phyloP scores from a whole-genome alignment of 139 green algal genomes.

The Auxenochlorella pyrenoidosa region DNA sequence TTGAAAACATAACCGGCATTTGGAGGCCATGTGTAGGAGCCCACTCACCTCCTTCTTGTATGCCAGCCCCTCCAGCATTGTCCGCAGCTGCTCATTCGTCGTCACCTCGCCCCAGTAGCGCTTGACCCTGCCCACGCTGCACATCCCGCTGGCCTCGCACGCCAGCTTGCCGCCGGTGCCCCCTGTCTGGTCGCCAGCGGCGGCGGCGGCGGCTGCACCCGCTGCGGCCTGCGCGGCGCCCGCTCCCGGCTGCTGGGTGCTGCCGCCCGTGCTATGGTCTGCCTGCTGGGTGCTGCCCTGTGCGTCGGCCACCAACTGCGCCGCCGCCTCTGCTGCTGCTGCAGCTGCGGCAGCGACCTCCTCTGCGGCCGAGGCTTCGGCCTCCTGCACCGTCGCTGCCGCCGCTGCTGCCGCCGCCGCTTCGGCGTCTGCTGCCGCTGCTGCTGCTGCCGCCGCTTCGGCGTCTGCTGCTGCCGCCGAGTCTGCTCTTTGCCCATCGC shows the following conservation, averaged over 20 bases:
- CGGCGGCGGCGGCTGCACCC: not conserved
- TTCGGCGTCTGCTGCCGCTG: too few relatives aligned
- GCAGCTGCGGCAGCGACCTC: not conserved
- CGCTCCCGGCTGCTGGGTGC: not conserved
- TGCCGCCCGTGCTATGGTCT: not conserved
- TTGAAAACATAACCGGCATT: too few relatives aligned
- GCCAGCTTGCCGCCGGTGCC: not conserved
- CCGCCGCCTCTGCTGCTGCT: not conserved
- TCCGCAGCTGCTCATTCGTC: not conserved
- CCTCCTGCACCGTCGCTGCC: too few relatives aligned
- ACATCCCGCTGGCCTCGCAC: not conserved
- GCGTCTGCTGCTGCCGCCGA: not conserved
- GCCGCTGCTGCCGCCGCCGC: too few relatives aligned
- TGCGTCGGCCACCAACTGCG: too few relatives aligned
- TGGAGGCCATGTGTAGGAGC: too few relatives aligned
- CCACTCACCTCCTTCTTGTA: constrained; percentile 13
- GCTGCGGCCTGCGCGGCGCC: not conserved
- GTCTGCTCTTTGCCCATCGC: too few relatives aligned
- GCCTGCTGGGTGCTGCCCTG: too few relatives aligned
- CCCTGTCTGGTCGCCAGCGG: not conserved
- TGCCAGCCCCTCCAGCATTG: not conserved
- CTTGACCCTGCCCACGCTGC: not conserved
- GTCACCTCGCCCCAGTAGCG: not conserved
- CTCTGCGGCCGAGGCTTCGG: too few relatives aligned
- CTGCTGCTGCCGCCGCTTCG: too few relatives aligned